Evolutionary conservation across 2,329 filamentous ascomycete genomes (phyloP).

Genomic region (Fusarium sp.): DNA sequence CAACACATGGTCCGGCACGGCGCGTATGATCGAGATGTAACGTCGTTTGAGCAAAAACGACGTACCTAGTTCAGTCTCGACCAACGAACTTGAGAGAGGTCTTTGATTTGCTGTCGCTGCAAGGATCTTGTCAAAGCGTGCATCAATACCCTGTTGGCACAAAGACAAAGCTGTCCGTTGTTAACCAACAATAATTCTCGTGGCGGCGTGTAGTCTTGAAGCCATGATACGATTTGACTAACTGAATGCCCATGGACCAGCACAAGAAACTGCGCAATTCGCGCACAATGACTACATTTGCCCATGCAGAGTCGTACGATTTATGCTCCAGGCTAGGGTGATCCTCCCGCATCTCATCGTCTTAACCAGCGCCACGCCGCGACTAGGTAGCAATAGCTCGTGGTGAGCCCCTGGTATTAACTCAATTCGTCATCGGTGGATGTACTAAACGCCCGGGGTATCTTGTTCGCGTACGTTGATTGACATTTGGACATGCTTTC

Average conservation of each 20-base stretch:
- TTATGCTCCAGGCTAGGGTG: neutral
- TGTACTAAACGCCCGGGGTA: neutral
- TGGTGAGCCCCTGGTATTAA: neutral
- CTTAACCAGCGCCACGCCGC: neutral
- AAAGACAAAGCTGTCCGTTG: neutral
- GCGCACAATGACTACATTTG: neutral
- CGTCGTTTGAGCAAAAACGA: neutral
- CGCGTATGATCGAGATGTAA: neutral
- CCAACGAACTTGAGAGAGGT: neutral
- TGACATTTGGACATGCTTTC: neutral
- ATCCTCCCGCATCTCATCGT: neutral
- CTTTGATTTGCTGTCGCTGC: neutral
- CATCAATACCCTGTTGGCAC: neutral
- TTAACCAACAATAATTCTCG: neutral
- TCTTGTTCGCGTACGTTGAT: neutral
- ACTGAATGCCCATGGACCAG: neutral
- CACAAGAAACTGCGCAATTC: neutral
- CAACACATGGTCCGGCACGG: neutral
- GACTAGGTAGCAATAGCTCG: neutral
- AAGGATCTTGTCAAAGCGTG: neutral
- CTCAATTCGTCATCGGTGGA: neutral
- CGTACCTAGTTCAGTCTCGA: neutral
- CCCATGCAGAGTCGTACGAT: neutral
- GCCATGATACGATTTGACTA: neutral
- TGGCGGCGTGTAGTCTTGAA: neutral